phyloP scores from a whole-genome alignment of 2,329 filamentous ascomycete genomes.

The Capronia coronata region DNA sequence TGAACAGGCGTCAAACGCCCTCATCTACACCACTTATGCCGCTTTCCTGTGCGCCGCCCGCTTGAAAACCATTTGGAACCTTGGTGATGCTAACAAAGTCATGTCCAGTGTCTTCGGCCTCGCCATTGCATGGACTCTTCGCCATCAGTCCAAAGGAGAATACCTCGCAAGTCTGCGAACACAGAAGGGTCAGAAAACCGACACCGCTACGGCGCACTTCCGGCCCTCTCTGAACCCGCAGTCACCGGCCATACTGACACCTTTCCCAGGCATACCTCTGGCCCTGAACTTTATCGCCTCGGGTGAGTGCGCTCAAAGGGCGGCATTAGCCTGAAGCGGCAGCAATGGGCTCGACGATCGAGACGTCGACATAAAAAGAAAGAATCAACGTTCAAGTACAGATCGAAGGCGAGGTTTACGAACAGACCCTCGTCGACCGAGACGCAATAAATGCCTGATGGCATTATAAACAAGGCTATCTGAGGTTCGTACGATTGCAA shows the following conservation, averaged over 20 bases:
- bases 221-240: neutral
- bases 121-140: conserved; percentile 50
- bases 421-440: conserved; percentile 29
- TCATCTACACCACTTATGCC: conserved; percentile 74
- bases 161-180: conserved; percentile 72
- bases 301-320: conserved; percentile 60
- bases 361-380: conserved; percentile 2
- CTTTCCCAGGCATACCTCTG: conserved; percentile 60
- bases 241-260: conserved; percentile 24
- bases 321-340: conserved; percentile 51
- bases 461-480: conserved; percentile 31
- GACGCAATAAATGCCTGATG: conserved; percentile 26
- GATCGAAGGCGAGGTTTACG: neutral
- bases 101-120: conserved; percentile 55
- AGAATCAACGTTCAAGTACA: neutral
- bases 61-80: no score
- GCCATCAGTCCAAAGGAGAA: conserved; percentile 60
- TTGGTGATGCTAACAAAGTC: conserved; percentile 17
- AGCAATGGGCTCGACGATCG: conserved; percentile 37
- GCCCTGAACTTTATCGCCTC: conserved; percentile 86
- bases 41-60: conserved; percentile 59
- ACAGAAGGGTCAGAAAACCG: conserved; percentile 62
- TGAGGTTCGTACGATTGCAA: conserved; percentile 30
- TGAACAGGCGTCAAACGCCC: conserved; percentile 68
- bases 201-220: neutral